Conservation (phyloP, 139 green algal species). For the Volvox africanus region DNA sequence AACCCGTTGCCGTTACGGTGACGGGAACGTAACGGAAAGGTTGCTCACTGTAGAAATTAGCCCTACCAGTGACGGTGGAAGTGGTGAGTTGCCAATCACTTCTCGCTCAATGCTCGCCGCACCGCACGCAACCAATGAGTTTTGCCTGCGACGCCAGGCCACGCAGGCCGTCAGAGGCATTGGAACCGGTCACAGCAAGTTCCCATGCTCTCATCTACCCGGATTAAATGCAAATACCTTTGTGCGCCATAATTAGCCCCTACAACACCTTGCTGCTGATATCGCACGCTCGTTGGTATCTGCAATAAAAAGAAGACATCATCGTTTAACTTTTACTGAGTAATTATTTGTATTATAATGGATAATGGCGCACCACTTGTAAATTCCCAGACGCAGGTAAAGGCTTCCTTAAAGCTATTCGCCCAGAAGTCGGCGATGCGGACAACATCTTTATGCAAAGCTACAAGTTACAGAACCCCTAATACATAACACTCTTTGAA, state of each 20-base stretch:
- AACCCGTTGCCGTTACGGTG: not conserved
- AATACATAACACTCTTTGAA: no score
- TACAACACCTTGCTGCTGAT: not conserved
- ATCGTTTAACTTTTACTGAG: not conserved
- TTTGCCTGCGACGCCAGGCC: not conserved
- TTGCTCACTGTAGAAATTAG: not conserved
- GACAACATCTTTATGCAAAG: not conserved
- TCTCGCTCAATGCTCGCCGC: constrained; percentile 15
- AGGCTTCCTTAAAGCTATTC: not conserved
- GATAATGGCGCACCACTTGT: not conserved
- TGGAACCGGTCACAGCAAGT: no score
- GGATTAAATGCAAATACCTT: not conserved
- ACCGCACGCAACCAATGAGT: not conserved
- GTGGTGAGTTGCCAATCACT: not conserved
- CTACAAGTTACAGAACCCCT: no score
- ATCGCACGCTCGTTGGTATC: not conserved
- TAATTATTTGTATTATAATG: not conserved
- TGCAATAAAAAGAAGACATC: not conserved
- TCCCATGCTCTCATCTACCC: no score
- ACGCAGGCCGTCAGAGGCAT: constrained; percentile 13
- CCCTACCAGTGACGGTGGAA: not conserved
- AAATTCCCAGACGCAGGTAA: not conserved
- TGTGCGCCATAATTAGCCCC: not conserved
- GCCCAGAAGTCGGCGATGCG: not conserved
- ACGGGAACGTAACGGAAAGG: not conserved